Conservation (phyloP, 2,329 filamentous ascomycete genomes). For the Sclerotinia spermophila region DNA sequence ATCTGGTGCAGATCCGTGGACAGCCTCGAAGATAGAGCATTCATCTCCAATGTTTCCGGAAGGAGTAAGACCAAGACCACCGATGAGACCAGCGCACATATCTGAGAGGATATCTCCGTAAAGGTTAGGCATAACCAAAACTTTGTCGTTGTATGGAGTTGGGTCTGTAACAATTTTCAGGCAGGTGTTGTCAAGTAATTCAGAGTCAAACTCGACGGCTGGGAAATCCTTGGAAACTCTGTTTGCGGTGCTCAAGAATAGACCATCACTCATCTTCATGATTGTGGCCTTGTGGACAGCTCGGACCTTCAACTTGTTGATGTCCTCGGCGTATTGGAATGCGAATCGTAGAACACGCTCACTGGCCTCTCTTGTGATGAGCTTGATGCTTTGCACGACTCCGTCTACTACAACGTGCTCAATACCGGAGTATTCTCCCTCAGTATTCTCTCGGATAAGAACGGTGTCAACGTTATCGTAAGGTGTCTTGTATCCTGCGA, state of each 20-base stretch:
- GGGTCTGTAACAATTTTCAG: slow-evolving; percentile 98
- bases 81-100: slow-evolving; percentile 98
- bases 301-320: slow-evolving; percentile 94
- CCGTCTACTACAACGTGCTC: slow-evolving; percentile 98
- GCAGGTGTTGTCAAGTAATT: slow-evolving; percentile 99
- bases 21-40: slow-evolving; percentile 99
- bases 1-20: slow-evolving; percentile 95
- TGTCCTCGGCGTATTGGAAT: slow-evolving; percentile 93
- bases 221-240: slow-evolving; percentile 94
- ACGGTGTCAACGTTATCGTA: slow-evolving; percentile 97
- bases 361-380: slow-evolving; percentile 91
- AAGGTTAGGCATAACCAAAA: slow-evolving; percentile 95
- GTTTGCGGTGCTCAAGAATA: slow-evolving; percentile 85
- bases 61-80: slow-evolving; percentile 92
- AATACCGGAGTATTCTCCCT: slow-evolving; percentile 99
- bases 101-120: slow-evolving; percentile 99
- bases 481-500: slow-evolving; percentile 96
- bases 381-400: slow-evolving; percentile 98
- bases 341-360: slow-evolving; percentile 96
- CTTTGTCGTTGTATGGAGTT: slow-evolving; percentile 96
- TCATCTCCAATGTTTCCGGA: slow-evolving; percentile 98
- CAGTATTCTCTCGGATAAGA: slow-evolving; percentile 98
- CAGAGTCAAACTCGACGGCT: slow-evolving; percentile 90
- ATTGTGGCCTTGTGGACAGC: slow-evolving; percentile 99
- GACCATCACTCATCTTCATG: slow-evolving; percentile 99